Evolutionary conservation across 306 rosid species (phyloP), one percentile per base, ranked within the genome.

Genomic region (Quercus dentata): DNA sequence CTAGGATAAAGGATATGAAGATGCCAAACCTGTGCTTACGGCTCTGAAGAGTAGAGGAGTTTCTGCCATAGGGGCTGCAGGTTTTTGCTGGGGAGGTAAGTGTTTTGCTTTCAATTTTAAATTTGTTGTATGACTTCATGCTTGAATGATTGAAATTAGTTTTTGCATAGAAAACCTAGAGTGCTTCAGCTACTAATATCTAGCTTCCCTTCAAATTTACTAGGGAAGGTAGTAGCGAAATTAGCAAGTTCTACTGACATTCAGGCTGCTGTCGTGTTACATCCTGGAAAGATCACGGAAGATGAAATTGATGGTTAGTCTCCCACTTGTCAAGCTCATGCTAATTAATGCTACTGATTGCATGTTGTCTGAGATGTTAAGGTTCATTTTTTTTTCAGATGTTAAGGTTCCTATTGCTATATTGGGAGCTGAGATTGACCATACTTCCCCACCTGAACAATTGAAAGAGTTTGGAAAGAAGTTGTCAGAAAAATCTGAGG

Each of bases 1-100:
- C 51, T 70, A 89, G 93, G 91, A 83, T 59, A 89, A 87, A 77
- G 92, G 74, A 52, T 70, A 78, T 71, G 93, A 87, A 82, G 89
- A 86, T 35, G 75, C 83, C 6, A 83, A 87, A 70, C 78, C 78
- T 57, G 56, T 91, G 51, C 71, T 91, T 77, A 85, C 85, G 57
- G 91, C 83, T 79, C 81, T 91, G 30, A 87, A 63, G 85, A 81
- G 85, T 61, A 87, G 76, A 79, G 93, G 92, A 27, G 69, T 81
- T 83, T 84, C 88, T 56, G 58, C 88, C 51, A 78, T 87, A 21
- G 93, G 92, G 12, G 90, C 87, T 70, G 90, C 84, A 33, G 93
- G 93, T 27, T 87, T 89, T 76, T 91, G 93, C 83, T 91, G 90
- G 89, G 97, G 90, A 63, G 97, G 92, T 89, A 49, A 81, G 57